These are phyloP conservation scores for Cordyceps cicadae DNA, from an alignment of 2,329 filamentous ascomycete species.

Conservation along the genomic window DNA sequence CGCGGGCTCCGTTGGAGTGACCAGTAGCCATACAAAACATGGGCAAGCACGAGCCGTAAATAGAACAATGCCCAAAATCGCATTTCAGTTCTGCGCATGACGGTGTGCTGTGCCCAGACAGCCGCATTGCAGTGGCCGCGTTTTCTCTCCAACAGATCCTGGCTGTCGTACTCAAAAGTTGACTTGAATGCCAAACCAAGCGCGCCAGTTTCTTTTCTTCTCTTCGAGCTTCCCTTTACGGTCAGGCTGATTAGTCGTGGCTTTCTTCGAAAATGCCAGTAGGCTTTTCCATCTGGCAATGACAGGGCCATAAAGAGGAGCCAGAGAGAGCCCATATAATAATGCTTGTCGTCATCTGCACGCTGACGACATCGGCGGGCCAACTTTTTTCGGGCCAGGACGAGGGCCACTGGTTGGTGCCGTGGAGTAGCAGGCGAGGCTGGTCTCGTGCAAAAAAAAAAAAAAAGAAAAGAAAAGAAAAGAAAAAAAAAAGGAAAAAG, in stretches of 20 bases:
- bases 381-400: background rate
- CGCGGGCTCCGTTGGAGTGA: background rate
- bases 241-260: background rate
- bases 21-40: background rate
- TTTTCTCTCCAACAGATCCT: background rate
- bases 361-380: constrained; percentile 10
- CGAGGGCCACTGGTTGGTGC: background rate
- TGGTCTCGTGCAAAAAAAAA: background rate
- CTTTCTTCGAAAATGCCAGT: background rate
- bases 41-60: background rate
- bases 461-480: no score
- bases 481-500: no score
- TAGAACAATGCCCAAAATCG: background rate
- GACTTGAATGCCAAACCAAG: background rate
- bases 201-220: background rate
- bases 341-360: background rate
- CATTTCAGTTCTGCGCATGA: background rate
- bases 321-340: background rate
- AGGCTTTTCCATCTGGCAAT: background rate
- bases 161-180: no score
- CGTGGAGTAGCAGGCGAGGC: background rate
- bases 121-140: background rate
- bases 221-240: background rate
- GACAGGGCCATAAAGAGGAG: background rate
- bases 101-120: background rate